phyloP scores from a whole-genome alignment of 768 basidiomycete species.

The Antrodiella citrinella region DNA sequence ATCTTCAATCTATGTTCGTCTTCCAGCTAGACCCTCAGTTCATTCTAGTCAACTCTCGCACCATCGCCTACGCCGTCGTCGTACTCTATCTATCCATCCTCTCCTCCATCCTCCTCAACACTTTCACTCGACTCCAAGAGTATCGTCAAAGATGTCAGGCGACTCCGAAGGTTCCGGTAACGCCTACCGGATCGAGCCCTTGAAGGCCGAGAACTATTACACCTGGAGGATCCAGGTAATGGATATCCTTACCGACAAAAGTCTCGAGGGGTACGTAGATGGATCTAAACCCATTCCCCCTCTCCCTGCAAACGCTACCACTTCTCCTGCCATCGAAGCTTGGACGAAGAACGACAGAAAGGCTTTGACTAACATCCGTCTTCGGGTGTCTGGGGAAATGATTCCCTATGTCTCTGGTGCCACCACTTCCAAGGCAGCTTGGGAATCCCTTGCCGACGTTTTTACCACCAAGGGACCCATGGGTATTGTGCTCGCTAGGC shows the following conservation, averaged over 20 bases:
- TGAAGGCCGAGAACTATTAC: slow-evolving; percentile 1
- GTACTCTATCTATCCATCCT: neutral
- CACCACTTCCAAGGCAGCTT: slow-evolving; percentile 20
- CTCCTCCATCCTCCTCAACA: neutral
- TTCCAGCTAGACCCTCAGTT: neutral
- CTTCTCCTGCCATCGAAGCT: too few species aligned
- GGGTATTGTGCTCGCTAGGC: slow-evolving; percentile 18
- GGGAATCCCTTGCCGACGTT: slow-evolving; percentile 21
- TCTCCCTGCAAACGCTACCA: neutral
- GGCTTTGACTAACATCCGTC: slow-evolving; percentile 24
- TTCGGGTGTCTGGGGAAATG: slow-evolving; percentile 19
- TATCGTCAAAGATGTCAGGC: neutral
- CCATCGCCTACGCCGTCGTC: neutral
- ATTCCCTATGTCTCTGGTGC: slow-evolving; percentile 23
- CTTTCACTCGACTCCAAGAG: neutral
- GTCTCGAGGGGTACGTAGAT: neutral
- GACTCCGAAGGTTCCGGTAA: neutral
- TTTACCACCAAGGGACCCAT: slow-evolving; percentile 23
- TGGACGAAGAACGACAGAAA: slow-evolving; percentile 25
- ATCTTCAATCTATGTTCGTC: neutral
- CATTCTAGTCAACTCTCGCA: neutral
- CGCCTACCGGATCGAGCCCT: slow-evolving; percentile 2
- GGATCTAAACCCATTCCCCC: neutral
- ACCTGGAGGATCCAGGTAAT: slow-evolving; percentile 1
- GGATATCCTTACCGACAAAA: slow-evolving; percentile 2